These are phyloP conservation scores for Pleurotus tuber-regium DNA, from an alignment of 768 basidiomycete species.

Conservation along the genomic window DNA sequence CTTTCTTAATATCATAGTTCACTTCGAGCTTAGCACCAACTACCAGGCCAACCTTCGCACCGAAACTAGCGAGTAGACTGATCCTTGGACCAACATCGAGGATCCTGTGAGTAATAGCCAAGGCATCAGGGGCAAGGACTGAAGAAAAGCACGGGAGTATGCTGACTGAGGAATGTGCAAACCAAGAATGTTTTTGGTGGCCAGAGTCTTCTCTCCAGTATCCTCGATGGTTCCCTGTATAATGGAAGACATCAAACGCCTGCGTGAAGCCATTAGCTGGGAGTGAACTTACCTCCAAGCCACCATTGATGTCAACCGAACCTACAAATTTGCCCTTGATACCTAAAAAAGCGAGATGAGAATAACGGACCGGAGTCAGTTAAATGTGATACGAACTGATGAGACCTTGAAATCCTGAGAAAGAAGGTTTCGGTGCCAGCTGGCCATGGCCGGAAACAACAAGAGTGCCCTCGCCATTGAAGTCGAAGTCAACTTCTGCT, in stretches of 20 bases:
- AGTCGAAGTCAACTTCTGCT: constrained; percentile 6
- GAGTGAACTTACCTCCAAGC: constrained; percentile 3
- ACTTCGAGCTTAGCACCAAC: constrained; percentile 7
- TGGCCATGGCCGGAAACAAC: constrained; percentile 3
- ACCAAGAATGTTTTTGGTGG: constrained; percentile 6
- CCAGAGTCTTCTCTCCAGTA: constrained; percentile 6
- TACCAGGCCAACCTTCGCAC: constrained; percentile 7
- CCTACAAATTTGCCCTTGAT: constrained; percentile 6
- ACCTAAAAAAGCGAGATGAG: neutral
- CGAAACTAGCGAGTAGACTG: constrained; percentile 4
- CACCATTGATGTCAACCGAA: constrained; percentile 9
- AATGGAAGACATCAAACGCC: neutral
- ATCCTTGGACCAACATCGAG: constrained; percentile 3
- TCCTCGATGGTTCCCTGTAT: constrained; percentile 4
- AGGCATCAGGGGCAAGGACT: neutral
- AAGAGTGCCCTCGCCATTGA: constrained; percentile 2
- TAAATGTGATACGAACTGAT: neutral
- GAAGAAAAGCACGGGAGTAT: neutral
- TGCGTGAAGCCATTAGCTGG: neutral
- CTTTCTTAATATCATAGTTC: constrained; percentile 7
- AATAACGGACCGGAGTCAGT: neutral
- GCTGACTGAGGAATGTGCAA: constrained; percentile 2
- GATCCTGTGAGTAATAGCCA: neutral
- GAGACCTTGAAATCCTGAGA: neutral
- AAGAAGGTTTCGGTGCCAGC: constrained; percentile 1